Evolutionary conservation across 2,329 filamentous ascomycete species (phyloP), one percentile per base, ranked within the genome.

Genomic region (Aspergillus neoniger): DNA sequence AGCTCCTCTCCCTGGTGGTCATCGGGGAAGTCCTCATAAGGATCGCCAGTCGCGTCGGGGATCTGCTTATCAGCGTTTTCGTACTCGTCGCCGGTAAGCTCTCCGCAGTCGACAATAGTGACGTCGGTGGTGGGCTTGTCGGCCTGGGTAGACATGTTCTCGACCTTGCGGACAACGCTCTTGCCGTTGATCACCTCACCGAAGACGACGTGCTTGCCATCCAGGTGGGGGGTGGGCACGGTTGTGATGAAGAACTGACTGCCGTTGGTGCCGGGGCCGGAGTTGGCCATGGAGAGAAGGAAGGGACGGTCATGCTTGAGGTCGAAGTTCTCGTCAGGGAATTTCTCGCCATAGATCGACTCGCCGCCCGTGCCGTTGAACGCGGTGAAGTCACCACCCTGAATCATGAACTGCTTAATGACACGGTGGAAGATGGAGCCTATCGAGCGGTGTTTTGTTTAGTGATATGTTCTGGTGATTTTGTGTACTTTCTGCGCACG

Each of bases 231-330:
- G 14, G 95, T 98, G n/a, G 88, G 84, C 30, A 96, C 91, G 15
- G 95, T 98, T 52, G 95, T 99, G 70, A 98, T 83, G 85, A 99
- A 99, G 86, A 99, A 99, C 74, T 99, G 95, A 54, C 91, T 96
- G 72, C 95, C 95, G 76, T 99, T 99, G 76, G 95, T 96, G 70
- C 89, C 91, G 49, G 92, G 91, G 50, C 95, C 95, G 66, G 95
- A 94, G 76, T 99, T 99, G 72, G 95, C 95, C 95, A 99, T 99
- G 75, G 91, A 96, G 63, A 99, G 84, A 67, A 98, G 82, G 82
- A 97, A 97, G 1, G 95, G 93, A 71, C 89, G 90, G 70, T 96
- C 91, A 75, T 99, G 95, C 84, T 96, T 93, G 74, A 89, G 81
- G 57, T 91, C 85, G 74, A 99, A 98, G 77, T 96, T 96, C 85